Evolutionary conservation across 2,329 filamentous ascomycete species (phyloP).

Genomic region (Xylariomycetidae sp.): DNA sequence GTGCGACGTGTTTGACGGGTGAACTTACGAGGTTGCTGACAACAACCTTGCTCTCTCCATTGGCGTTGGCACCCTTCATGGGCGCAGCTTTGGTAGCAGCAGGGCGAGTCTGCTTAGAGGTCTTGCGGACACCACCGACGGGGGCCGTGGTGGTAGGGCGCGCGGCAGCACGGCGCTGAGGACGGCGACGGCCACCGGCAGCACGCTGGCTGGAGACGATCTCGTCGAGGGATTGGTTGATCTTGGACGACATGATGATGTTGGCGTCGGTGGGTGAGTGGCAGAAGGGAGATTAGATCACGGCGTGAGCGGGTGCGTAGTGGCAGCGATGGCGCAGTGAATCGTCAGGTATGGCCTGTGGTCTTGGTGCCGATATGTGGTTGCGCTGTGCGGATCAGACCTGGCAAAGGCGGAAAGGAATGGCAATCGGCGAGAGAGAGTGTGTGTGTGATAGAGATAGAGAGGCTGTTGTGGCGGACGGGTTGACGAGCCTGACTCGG

Average conservation of each 20-base stretch:
- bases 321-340: too few relatives aligned
- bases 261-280: conserved; percentile 35
- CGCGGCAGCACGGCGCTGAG: conserved; percentile 44
- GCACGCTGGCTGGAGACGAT: conserved; percentile 76
- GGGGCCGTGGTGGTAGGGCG: conserved; percentile 59
- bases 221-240: conserved; percentile 95
- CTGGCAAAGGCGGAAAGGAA: too few relatives aligned
- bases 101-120: conserved; percentile 54
- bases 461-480: too few relatives aligned
- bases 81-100: conserved; percentile 55
- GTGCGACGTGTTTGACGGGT: too few relatives aligned
- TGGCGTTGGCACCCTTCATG: conserved; percentile 54
- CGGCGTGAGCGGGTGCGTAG: too few relatives aligned
- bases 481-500: too few relatives aligned
- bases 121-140: conserved; percentile 82
- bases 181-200: conserved; percentile 48
- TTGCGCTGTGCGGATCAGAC: too few relatives aligned
- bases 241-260: conserved; percentile 80
- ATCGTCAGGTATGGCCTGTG: too few relatives aligned
- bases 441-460: too few relatives aligned
- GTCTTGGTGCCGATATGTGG: too few relatives aligned
- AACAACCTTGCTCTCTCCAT: conserved; percentile 89
- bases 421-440: too few relatives aligned
- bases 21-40: conserved; percentile 91
- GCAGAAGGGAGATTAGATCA: conserved; percentile 3